Evolutionary conservation across 345 rosid species (phyloP).

Genomic region (Excoecaria agallocha): DNA sequence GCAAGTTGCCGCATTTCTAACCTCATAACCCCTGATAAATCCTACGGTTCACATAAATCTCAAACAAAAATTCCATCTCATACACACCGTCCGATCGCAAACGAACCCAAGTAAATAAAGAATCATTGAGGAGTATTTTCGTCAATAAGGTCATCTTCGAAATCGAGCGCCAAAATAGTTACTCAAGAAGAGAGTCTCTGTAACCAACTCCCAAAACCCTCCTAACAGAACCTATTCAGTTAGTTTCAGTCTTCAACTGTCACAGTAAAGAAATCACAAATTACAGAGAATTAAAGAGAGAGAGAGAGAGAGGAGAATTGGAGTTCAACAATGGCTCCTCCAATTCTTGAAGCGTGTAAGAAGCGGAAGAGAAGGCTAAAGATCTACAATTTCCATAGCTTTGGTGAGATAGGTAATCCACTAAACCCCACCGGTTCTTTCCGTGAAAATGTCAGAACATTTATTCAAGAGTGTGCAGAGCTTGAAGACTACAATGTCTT

Average conservation of each 20-base stretch:
- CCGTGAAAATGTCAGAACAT: slow-evolving; percentile 51
- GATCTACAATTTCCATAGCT: slow-evolving; percentile 37
- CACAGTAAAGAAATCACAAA: neutral
- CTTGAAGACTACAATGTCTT: slow-evolving; percentile 47
- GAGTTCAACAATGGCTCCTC: slow-evolving; percentile 43
- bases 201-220: neutral
- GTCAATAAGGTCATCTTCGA: neutral
- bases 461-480: slow-evolving; percentile 49
- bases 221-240: neutral
- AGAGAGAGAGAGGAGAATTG: neutral
- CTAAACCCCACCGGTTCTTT: slow-evolving; percentile 44
- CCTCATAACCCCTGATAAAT: no score
- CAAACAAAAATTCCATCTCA: neutral
- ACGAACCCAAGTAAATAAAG: slow-evolving; percentile 1
- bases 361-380: slow-evolving; percentile 63
- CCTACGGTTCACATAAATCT: neutral
- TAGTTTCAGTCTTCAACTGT: neutral
- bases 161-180: neutral
- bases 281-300: neutral
- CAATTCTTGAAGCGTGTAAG: slow-evolving; percentile 54
- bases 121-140: neutral
- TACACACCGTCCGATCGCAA: neutral
- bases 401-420: slow-evolving; percentile 48
- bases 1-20: slow-evolving; percentile 8
- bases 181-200: no score